Evolutionary conservation across 202 grass and related monocot species (phyloP), one percentile per base, ranked within the genome.

Genomic region (Elaeis oleifera): DNA sequence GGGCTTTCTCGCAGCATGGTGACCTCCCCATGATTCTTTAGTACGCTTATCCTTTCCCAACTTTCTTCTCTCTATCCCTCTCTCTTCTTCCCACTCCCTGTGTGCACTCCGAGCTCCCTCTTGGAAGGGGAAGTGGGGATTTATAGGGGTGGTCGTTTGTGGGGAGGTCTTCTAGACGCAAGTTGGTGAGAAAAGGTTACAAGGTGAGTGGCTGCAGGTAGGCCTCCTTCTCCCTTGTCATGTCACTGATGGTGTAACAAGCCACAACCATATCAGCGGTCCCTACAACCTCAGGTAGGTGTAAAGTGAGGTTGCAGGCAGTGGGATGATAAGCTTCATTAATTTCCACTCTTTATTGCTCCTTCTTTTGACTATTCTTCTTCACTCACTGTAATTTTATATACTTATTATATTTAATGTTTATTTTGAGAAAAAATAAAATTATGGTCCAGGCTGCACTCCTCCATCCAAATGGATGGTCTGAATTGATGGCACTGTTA

Each of bases 281-380:
- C 48, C 62, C 61, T 23, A 65, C 49, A 74, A 55, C 78, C 71
- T 73, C 73, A 78, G 76, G 79, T 86, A 81, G 82, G 89, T 89
- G 82, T 80, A 85, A 89, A 95, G 89, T 78, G 79, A 75, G 85
- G 82, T 76, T 70, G 51, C 68, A 68, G 79, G 82, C 63, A 53
- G 74, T 89, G 81, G 49, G 2, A 44, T 11, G 36, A 44, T 5
- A 44, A 14, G 36, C 36, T 14, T 44, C 5, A 13, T 44, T 56
- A 52, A 51, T 68, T 49, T 56, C 28, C 54, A 52, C 44, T 66
- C 29, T 65, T 22, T 61, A 54, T 67, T 49, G 59, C 17, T 11
- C 21, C 44, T 54, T 72, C 19, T 19, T 21, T 22, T 27, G 68
- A 71, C 29, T 44, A 49, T 52, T 14, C 23, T 49, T 57, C 53